phyloP scores from a whole-genome alignment of 2,329 filamentous ascomycete species.

The Fusarium burgessii region DNA sequence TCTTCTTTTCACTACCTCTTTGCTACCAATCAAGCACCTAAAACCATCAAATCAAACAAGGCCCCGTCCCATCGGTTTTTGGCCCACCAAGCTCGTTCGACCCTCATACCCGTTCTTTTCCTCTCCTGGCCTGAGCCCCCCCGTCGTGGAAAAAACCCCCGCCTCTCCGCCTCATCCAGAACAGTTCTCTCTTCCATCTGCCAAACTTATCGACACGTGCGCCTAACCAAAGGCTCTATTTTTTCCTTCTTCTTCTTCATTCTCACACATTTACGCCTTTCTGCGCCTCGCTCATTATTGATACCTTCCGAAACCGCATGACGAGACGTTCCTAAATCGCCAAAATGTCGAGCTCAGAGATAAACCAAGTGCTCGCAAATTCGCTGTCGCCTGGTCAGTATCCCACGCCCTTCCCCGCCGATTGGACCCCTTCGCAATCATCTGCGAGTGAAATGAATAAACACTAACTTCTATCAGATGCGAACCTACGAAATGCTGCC shows the following conservation, averaged over 20 bases:
- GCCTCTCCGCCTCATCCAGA: constrained; percentile 47
- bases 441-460: constrained; percentile 21
- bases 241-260: constrained; percentile 32
- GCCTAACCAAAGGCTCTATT: constrained; percentile 42
- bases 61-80: constrained; percentile 29
- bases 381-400: constrained; percentile 92
- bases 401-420: constrained; percentile 26
- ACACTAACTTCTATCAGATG: constrained; percentile 72
- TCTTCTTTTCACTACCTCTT: constrained; percentile 22
- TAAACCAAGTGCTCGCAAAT: constrained; percentile 97
- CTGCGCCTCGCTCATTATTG: constrained; percentile 39
- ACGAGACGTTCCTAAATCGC: constrained; percentile 52
- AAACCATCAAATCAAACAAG: constrained; percentile 30
- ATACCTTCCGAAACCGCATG: constrained; percentile 52
- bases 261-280: constrained; percentile 13
- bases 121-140: constrained; percentile 39
- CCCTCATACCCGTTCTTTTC: constrained; percentile 45
- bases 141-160: constrained; percentile 45
- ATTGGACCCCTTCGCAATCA: constrained; percentile 11
- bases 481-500: constrained; percentile 86
- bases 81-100: constrained; percentile 40
- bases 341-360: constrained; percentile 84
- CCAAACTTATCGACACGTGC: constrained; percentile 50
- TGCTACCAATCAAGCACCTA: constrained; percentile 25
- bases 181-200: constrained; percentile 41